These are phyloP conservation scores for Pseudoturritis turrita DNA, from an alignment of 345 rosid species.

Conservation along the genomic window DNA sequence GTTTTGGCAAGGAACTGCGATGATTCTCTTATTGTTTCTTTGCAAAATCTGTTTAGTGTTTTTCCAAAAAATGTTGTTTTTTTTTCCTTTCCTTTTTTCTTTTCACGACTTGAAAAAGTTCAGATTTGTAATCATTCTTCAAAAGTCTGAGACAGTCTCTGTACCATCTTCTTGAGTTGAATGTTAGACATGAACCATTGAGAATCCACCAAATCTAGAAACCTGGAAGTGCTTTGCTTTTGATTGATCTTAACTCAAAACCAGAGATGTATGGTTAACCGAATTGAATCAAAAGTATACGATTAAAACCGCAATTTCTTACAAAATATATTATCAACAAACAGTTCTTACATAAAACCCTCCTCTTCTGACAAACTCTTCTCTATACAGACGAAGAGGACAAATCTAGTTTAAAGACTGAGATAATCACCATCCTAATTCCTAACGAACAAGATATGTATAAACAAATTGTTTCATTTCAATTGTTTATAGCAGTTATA, in stretches of 20 bases:
- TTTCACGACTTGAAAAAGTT: constrained; percentile 19
- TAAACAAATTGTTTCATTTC: constrained; percentile 19
- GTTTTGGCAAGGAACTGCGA: not conserved
- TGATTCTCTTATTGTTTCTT: constrained; percentile 19
- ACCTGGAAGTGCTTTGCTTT: not conserved
- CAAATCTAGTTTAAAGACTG: not conserved
- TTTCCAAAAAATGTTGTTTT: constrained; percentile 6
- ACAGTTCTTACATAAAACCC: constrained; percentile 7
- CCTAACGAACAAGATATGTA: not conserved
- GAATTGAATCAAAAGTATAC: not conserved
- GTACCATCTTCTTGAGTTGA: constrained; percentile 9
- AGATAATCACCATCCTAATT: not conserved
- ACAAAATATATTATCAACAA: constrained; percentile 14
- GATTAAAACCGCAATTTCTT: not conserved
- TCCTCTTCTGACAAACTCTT: not conserved
- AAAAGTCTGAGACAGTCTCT: constrained; percentile 18
- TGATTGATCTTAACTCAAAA: not conserved
- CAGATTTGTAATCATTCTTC: constrained; percentile 31
- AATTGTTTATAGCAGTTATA: constrained; percentile 63
- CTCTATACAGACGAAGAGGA: constrained; percentile 1
- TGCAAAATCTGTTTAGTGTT: constrained; percentile 23
- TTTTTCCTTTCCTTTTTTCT: not conserved
- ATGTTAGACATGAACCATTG: constrained; percentile 7
- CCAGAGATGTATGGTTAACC: not conserved
- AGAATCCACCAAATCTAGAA: not conserved